Conservation (phyloP, 176 grass and related monocot species). For the Triticum timopheevii region DNA sequence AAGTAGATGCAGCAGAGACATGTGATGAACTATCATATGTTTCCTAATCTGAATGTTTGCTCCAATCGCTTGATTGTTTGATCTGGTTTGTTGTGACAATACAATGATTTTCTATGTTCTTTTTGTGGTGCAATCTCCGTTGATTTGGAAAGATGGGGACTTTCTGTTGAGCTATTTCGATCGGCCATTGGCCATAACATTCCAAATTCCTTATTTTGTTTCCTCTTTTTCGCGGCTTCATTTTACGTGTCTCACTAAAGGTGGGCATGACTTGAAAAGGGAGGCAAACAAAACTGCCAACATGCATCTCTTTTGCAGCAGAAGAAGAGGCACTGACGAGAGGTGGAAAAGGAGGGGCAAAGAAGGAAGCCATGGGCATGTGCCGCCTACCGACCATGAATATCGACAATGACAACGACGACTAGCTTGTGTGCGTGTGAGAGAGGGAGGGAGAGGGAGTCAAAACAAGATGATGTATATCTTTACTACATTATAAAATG, state of each 20-base stretch:
- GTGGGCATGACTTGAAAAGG: neutral
- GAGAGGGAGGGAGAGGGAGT: no score
- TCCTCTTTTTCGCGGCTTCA: neutral
- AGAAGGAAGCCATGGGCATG: no score
- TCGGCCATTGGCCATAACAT: neutral
- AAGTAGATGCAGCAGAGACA: neutral
- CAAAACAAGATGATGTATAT: no score
- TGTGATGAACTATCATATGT: neutral
- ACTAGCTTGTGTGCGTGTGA: no score
- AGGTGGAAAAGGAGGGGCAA: no score
- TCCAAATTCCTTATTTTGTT: neutral
- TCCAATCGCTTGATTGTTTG: neutral
- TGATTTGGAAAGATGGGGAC: neutral
- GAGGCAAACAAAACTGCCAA: neutral
- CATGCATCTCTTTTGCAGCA: slow-evolving; percentile 2
- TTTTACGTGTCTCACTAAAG: neutral
- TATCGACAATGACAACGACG: no score
- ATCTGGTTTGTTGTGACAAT: neutral
- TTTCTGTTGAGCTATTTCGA: neutral
- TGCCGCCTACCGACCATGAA: no score
- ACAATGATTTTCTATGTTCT: neutral
- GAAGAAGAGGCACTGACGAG: no score
- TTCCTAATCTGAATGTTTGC: neutral
- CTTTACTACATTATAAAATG: no score
- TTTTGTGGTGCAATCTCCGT: neutral